A percentile compares a stretch with the other conserved stretches of the same genome.
phyloP scores from a whole-genome alignment of 2,329 filamentous ascomycete species.

The Trichoderma arundinaceum region DNA sequence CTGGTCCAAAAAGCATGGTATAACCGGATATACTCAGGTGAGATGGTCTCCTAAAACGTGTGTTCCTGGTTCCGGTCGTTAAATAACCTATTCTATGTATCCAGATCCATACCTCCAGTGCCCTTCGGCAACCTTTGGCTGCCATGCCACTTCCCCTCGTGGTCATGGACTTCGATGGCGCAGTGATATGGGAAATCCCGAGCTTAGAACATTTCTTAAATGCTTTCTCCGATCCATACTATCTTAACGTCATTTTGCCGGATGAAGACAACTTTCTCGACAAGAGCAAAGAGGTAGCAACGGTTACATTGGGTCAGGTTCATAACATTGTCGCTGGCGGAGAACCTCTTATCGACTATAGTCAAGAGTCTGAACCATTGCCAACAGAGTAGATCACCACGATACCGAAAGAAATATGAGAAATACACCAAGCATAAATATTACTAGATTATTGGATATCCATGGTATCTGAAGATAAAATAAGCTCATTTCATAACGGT shows the following conservation, averaged over 20 bases:
- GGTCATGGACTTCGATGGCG: slow-evolving; percentile 26
- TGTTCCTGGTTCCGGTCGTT: neutral
- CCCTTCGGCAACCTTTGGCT: slow-evolving; percentile 3
- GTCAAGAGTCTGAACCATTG: neutral
- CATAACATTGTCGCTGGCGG: slow-evolving; percentile 18
- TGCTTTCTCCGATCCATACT: slow-evolving; percentile 27
- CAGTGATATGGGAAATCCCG: slow-evolving; percentile 29
- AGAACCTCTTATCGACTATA: slow-evolving; percentile 23
- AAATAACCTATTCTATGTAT: neutral
- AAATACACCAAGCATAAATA: neutral
- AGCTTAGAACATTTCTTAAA: slow-evolving; percentile 23
- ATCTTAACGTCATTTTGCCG: slow-evolving; percentile 17
- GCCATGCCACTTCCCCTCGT: slow-evolving; percentile 8
- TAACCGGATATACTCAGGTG: slow-evolving; percentile 28
- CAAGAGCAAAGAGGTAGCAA: slow-evolving; percentile 25
- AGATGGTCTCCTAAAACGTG: neutral
- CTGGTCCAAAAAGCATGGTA: slow-evolving; percentile 26
- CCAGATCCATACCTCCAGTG: slow-evolving; percentile 13
- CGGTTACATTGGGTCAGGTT: slow-evolving; percentile 17
- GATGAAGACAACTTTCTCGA: slow-evolving; percentile 30
- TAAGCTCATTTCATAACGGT: too few species aligned
- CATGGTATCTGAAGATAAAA: too few species aligned
- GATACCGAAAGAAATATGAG: neutral
- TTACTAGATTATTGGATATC: too few species aligned
- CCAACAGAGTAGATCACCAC: neutral